phyloP scores from a whole-genome alignment of 2,329 filamentous ascomycete species.

The Trichophyton rubrum region DNA sequence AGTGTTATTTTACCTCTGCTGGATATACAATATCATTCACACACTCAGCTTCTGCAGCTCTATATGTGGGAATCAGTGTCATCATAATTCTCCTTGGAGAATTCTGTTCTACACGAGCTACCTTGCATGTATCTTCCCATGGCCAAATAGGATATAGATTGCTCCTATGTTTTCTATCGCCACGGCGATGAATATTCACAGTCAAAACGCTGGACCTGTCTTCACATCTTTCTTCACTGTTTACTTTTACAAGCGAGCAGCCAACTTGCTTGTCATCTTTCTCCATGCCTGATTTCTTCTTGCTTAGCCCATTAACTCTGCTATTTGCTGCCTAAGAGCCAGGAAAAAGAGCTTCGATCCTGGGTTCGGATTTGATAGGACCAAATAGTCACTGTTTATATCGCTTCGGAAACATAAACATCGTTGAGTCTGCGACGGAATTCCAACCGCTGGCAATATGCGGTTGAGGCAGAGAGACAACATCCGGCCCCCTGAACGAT shows the following conservation, averaged over 20 bases:
- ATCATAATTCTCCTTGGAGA: not conserved
- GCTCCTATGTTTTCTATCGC: not conserved
- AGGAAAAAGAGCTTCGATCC: not conserved
- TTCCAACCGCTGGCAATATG: not conserved
- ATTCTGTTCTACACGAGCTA: not conserved
- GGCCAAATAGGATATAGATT: not conserved
- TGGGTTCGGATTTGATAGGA: not conserved
- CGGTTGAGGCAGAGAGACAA: slow-evolving; percentile 5
- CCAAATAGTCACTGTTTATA: not conserved
- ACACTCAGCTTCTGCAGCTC: not conserved
- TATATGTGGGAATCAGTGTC: not conserved
- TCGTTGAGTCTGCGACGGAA: not conserved
- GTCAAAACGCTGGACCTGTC: not conserved
- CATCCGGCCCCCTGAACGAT: slow-evolving; percentile 7
- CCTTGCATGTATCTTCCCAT: not conserved
- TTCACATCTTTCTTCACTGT: not conserved
- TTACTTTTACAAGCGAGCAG: not conserved
- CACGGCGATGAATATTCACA: not conserved
- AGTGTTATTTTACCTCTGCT: not conserved
- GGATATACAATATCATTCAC: not conserved
- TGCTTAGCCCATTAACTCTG: not conserved
- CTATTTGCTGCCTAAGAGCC: not conserved
- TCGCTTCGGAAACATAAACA: not conserved
- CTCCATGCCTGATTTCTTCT: not conserved
- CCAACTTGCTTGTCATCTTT: not conserved